A percentile compares a stretch with the other conserved stretches of the same genome.
Conservation (phyloP, 768 basidiomycete species). For the Russula compacta region DNA sequence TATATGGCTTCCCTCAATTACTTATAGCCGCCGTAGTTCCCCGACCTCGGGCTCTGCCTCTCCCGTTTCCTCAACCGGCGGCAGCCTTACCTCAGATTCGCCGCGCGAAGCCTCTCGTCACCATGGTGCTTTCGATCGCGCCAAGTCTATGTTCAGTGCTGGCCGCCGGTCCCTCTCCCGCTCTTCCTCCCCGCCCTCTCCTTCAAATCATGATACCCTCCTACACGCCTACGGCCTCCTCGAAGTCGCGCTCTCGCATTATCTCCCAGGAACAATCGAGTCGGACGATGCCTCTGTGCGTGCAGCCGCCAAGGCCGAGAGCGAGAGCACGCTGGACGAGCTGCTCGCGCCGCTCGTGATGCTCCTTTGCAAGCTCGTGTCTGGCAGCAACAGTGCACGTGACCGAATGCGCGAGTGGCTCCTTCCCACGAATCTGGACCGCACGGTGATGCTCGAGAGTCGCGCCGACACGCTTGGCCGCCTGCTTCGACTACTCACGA, state of each 20-base stretch:
- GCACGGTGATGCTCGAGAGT: conserved; percentile 63
- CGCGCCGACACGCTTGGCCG: conserved; percentile 70
- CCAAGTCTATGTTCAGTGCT: conserved; percentile 44
- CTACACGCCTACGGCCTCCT: conserved; percentile 61
- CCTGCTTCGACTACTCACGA: conserved; percentile 65
- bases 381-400: conserved; percentile 51
- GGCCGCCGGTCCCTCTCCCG: conserved; percentile 37
- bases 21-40: conserved; percentile 24
- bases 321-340: conserved; percentile 64
- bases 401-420: conserved; percentile 55
- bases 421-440: conserved; percentile 72
- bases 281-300: conserved; percentile 58
- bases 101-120: conserved; percentile 20
- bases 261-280: conserved; percentile 56
- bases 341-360: conserved; percentile 66
- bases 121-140: conserved; percentile 40
- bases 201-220: conserved; percentile 38
- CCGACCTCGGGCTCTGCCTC: conserved; percentile 28
- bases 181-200: conserved; percentile 30
- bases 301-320: conserved; percentile 39
- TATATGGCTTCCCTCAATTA: conserved; percentile 51
- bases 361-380: conserved; percentile 62
- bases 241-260: conserved; percentile 47
- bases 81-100: conserved; percentile 11
- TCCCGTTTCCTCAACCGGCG: conserved; percentile 21